phyloP scores from a whole-genome alignment of 805 yeast genomes.

The Lipomyces lipofer region DNA sequence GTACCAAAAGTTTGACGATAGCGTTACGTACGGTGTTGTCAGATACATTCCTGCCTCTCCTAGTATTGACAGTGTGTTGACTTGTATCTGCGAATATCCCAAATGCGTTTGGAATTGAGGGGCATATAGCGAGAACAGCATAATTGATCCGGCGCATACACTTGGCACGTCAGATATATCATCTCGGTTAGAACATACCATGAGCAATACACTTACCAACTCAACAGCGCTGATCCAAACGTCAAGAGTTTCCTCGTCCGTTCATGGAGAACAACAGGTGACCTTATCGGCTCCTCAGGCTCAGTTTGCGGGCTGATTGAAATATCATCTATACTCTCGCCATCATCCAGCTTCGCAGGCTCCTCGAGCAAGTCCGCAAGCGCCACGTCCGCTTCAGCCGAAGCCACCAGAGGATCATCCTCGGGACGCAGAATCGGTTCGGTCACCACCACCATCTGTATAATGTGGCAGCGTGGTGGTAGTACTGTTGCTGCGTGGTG shows the following conservation, averaged over 20 bases:
- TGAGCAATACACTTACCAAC: conserved; percentile 17
- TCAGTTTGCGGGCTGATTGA: too few relatives aligned
- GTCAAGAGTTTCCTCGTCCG: conserved; percentile 8
- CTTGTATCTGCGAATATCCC: conserved; percentile 62
- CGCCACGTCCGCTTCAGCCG: conserved; percentile 16
- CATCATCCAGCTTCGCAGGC: neutral
- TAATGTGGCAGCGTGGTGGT: too few relatives aligned
- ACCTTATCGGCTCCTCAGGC: too few relatives aligned
- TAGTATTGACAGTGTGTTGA: conserved; percentile 71
- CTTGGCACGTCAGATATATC: conserved; percentile 43
- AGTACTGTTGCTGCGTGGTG: too few relatives aligned
- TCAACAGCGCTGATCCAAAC: conserved; percentile 21
- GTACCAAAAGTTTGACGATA: neutral
- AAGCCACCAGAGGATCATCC: conserved; percentile 14
- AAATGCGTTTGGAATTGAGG: conserved; percentile 61
- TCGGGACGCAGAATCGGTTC: conserved; percentile 18
- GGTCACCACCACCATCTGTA: conserved; percentile 10
- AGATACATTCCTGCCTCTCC: conserved; percentile 81
- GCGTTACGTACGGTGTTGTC: conserved; percentile 59
- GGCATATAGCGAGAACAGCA: conserved; percentile 78
- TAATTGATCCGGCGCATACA: conserved; percentile 76
- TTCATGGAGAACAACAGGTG: too few relatives aligned
- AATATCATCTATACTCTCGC: too few relatives aligned
- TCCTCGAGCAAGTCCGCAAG: conserved; percentile 19
- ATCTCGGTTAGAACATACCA: neutral